A percentile compares a stretch with the other conserved stretches of the same genome.
Conservation (phyloP, 78 protist genomes). For the Protostelium mycophagum region DNA sequence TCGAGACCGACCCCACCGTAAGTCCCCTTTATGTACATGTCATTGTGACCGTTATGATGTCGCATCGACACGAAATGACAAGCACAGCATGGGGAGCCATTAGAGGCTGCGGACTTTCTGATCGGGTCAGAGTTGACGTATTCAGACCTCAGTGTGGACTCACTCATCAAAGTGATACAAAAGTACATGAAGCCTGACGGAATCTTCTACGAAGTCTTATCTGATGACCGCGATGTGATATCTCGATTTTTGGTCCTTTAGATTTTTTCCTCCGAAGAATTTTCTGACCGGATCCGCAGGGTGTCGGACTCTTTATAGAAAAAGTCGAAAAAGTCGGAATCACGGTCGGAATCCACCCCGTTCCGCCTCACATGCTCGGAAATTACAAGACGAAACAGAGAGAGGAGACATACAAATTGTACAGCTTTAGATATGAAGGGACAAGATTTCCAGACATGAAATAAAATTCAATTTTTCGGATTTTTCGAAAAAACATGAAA, state of each 20-base stretch:
- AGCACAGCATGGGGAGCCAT: background rate
- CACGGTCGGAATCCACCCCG: slow-evolving; percentile 18
- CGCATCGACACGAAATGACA: no score
- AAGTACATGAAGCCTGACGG: slow-evolving; percentile 50
- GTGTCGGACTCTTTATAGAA: slow-evolving; percentile 53
- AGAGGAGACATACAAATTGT: slow-evolving; percentile 64
- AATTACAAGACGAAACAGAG: slow-evolving; percentile 62
- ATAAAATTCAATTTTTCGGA: slow-evolving; percentile 10
- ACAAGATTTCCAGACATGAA: slow-evolving; percentile 19
- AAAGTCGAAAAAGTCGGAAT: slow-evolving; percentile 25
- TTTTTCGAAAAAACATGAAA: no score
- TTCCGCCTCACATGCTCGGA: slow-evolving; percentile 21
- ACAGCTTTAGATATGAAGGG: slow-evolving; percentile 21
- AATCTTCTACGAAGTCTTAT: slow-evolving; percentile 69
- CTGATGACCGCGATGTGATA: slow-evolving; percentile 74
- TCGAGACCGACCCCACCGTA: slow-evolving; percentile 9
- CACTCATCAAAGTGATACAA: slow-evolving; percentile 38
- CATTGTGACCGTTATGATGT: background rate
- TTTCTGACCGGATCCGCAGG: slow-evolving; percentile 24
- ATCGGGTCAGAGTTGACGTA: slow-evolving; percentile 76
- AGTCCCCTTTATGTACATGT: background rate
- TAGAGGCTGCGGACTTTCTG: slow-evolving; percentile 29
- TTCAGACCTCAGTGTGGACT: slow-evolving; percentile 46
- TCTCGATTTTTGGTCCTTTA: background rate
- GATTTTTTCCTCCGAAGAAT: background rate